A percentile compares a stretch with the other conserved stretches of the same genome.
Conservation (phyloP, 352 stramenopile genomes). For the Chrysophaeum taylorii region DNA sequence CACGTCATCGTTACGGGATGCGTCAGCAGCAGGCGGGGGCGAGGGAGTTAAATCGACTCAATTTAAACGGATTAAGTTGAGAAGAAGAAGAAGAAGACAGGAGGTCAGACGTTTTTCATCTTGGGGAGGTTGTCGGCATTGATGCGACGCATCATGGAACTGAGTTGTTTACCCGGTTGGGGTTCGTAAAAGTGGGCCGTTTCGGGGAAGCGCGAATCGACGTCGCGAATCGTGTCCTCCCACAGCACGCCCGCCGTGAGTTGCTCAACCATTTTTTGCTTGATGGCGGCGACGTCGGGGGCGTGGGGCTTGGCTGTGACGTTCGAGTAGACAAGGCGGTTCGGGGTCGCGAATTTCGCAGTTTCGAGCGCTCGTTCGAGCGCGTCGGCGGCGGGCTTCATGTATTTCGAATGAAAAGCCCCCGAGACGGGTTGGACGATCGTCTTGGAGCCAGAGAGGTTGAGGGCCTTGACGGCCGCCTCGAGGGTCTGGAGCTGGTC, state of each 20-base stretch:
- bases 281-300: background rate
- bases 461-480: background rate
- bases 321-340: constrained; percentile 10
- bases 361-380: background rate
- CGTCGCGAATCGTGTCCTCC: constrained; percentile 16
- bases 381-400: constrained; percentile 11
- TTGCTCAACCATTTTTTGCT: background rate
- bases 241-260: constrained; percentile 17
- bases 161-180: constrained; percentile 14
- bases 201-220: background rate
- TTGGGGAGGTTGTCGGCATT: background rate
- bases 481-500: constrained; percentile 1
- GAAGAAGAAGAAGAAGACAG: too few relatives aligned
- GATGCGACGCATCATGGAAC: constrained; percentile 21
- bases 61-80: too few relatives aligned
- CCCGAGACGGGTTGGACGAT: constrained; percentile 19
- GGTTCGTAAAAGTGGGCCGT: constrained; percentile 13
- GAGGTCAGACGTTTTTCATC: constrained; percentile 14
- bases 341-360: background rate
- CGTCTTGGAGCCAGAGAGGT: background rate
- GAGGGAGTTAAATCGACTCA: too few relatives aligned
- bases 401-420: constrained; percentile 20
- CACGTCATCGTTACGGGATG: too few relatives aligned
- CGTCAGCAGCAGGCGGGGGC: too few relatives aligned
- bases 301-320: background rate